Conservation (phyloP, 2,329 filamentous ascomycete species). For the Xylariaceae sp. region DNA sequence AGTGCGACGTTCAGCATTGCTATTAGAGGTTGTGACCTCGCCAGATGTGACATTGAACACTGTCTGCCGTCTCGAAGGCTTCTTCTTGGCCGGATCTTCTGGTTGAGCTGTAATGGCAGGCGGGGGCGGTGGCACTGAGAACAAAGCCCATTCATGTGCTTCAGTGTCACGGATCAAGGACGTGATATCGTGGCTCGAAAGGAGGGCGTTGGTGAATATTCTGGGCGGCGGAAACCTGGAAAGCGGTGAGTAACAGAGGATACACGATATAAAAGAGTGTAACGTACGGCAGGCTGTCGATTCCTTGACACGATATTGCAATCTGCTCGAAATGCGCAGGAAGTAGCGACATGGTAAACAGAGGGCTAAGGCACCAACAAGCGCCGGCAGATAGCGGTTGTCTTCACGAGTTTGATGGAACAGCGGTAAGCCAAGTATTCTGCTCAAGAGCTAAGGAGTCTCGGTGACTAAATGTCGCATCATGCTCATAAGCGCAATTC, state of each 20-base stretch:
- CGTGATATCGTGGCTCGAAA: constrained; percentile 87
- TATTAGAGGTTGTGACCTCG: constrained; percentile 54
- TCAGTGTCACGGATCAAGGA: constrained; percentile 93
- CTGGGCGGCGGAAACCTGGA: constrained; percentile 81
- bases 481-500: too few relatives aligned
- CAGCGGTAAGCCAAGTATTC: too few relatives aligned
- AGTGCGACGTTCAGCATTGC: constrained; percentile 37
- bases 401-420: too few relatives aligned
- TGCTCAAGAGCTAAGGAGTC: too few relatives aligned
- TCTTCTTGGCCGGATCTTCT: constrained; percentile 42
- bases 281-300: constrained; percentile 65
- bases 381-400: too few relatives aligned
- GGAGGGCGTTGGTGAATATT: constrained; percentile 90
- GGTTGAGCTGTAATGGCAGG: constrained; percentile 41
- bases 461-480: too few relatives aligned
- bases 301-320: constrained; percentile 68
- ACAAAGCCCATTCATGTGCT: constrained; percentile 87
- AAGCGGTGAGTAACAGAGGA: neutral
- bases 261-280: neutral
- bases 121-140: constrained; percentile 76
- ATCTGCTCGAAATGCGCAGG: constrained; percentile 74
- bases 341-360: constrained; percentile 59
- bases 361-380: neutral
- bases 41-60: constrained; percentile 63
- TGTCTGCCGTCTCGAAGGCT: constrained; percentile 53